These are phyloP conservation scores for Tricholoma furcatifolium DNA, from an alignment of 768 basidiomycete genomes.

Conservation along the genomic window DNA sequence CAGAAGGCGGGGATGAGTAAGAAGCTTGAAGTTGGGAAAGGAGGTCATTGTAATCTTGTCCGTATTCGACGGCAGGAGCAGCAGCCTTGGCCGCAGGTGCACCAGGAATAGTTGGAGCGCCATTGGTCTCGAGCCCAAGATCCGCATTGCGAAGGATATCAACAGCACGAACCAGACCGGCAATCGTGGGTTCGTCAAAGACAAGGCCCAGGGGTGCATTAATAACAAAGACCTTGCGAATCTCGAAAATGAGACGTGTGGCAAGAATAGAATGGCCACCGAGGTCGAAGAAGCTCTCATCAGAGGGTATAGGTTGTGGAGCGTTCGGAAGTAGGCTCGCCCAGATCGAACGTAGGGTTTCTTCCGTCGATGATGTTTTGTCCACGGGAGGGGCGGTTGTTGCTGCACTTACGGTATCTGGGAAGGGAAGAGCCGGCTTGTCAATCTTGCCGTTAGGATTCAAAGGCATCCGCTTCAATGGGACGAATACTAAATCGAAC, in stretches of 20 bases:
- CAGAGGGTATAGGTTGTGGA: slow-evolving; percentile 73
- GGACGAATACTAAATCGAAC: slow-evolving; percentile 80
- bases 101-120: slow-evolving; percentile 1
- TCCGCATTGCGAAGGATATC: slow-evolving; percentile 77
- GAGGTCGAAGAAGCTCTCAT: slow-evolving; percentile 97
- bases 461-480: slow-evolving; percentile 91
- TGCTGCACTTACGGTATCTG: slow-evolving; percentile 81
- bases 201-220: slow-evolving; percentile 90
- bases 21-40: slow-evolving; percentile 52
- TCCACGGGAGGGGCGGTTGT: slow-evolving; percentile 34
- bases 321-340: slow-evolving; percentile 73
- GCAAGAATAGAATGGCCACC: slow-evolving; percentile 99
- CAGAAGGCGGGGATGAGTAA: slow-evolving; percentile 61
- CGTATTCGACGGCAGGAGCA: slow-evolving; percentile 59
- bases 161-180: slow-evolving; percentile 71
- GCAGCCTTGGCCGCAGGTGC: slow-evolving; percentile 19
- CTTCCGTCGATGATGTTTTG: slow-evolving; percentile 66
- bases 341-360: slow-evolving; percentile 86
- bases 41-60: slow-evolving; percentile 71
- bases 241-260: slow-evolving; percentile 94
- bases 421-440: slow-evolving; percentile 97
- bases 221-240: slow-evolving; percentile 88
- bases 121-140: slow-evolving; percentile 48
- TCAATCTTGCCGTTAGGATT: slow-evolving; percentile 99
- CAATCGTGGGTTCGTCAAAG: slow-evolving; percentile 87